These are phyloP conservation scores for Rhexocercosporidium sp. DNA, from an alignment of 2,329 filamentous ascomycete genomes.

Conservation along the genomic window DNA sequence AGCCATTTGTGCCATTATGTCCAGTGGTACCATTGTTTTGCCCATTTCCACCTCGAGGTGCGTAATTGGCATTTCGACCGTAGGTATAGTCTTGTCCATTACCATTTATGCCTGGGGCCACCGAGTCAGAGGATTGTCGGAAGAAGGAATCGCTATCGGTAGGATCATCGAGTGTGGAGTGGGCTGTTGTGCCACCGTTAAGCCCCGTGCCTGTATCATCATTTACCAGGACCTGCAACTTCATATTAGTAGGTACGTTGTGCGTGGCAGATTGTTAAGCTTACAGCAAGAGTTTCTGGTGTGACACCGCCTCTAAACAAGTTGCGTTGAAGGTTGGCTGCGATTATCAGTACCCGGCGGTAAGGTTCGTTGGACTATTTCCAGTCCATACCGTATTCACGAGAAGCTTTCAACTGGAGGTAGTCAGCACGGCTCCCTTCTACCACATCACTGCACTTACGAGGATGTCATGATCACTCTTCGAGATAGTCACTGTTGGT, in stretches of 20 bases:
- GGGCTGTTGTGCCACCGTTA: constrained; percentile 24
- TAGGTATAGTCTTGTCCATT: constrained; percentile 35
- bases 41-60: constrained; percentile 27
- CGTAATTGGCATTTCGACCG: constrained; percentile 34
- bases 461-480: constrained; percentile 65
- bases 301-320: constrained; percentile 55
- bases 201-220: constrained; percentile 29
- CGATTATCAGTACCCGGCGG: constrained; percentile 18
- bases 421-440: constrained; percentile 17
- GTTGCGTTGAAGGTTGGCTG: constrained; percentile 51
- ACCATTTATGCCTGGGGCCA: constrained; percentile 2
- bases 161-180: constrained; percentile 25
- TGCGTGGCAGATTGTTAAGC: constrained; percentile 11
- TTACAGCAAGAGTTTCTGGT: constrained; percentile 49
- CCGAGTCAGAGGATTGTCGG: constrained; percentile 25
- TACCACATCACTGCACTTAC: constrained; percentile 43
- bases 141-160: constrained; percentile 26
- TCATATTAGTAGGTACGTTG: constrained; percentile 20
- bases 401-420: constrained; percentile 42
- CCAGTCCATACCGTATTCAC: constrained; percentile 58
- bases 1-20: constrained; percentile 28
- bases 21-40: constrained; percentile 24
- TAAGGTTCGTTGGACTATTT: not conserved
- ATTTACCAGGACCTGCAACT: constrained; percentile 36
- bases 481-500: constrained; percentile 59